These are phyloP conservation scores for Gaertneriomyces semiglobifer DNA, from an alignment of 192 early-diverging fungal genomes.

Conservation along the genomic window DNA sequence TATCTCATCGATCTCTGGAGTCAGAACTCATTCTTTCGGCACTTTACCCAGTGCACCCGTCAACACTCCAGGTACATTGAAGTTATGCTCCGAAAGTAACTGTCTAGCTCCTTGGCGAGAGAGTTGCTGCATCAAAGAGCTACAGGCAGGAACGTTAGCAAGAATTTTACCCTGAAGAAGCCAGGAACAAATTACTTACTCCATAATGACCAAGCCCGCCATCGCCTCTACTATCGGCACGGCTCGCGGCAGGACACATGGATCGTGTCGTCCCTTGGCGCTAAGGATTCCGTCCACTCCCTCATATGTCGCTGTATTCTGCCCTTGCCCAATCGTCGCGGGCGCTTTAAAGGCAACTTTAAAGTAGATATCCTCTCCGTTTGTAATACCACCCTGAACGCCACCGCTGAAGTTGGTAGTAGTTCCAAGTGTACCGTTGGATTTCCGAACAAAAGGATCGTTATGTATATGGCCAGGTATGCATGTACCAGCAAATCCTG, in stretches of 20 bases:
- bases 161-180: constrained; percentile 30
- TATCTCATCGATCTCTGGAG: no score
- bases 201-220: constrained; percentile 92
- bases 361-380: constrained; percentile 96
- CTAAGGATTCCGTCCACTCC: constrained; percentile 77
- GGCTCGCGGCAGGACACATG: constrained; percentile 93
- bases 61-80: constrained; percentile 36
- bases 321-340: constrained; percentile 91
- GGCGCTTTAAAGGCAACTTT: constrained; percentile 96
- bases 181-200: constrained; percentile 50
- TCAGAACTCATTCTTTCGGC: no score
- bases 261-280: constrained; percentile 94
- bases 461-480: constrained; percentile 91
- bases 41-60: constrained; percentile 33
- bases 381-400: constrained; percentile 95
- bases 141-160: constrained; percentile 31
- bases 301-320: constrained; percentile 82
- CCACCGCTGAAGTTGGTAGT: constrained; percentile 93
- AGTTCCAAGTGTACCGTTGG: constrained; percentile 69
- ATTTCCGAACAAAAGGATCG: constrained; percentile 76
- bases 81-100: constrained; percentile 41
- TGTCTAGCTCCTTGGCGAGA: constrained; percentile 52
- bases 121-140: constrained; percentile 60
- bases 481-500: constrained; percentile 83
- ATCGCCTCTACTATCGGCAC: constrained; percentile 98